These are phyloP conservation scores for Coniochaeta pulveracea DNA, from an alignment of 2,329 filamentous ascomycete species.

Conservation along the genomic window DNA sequence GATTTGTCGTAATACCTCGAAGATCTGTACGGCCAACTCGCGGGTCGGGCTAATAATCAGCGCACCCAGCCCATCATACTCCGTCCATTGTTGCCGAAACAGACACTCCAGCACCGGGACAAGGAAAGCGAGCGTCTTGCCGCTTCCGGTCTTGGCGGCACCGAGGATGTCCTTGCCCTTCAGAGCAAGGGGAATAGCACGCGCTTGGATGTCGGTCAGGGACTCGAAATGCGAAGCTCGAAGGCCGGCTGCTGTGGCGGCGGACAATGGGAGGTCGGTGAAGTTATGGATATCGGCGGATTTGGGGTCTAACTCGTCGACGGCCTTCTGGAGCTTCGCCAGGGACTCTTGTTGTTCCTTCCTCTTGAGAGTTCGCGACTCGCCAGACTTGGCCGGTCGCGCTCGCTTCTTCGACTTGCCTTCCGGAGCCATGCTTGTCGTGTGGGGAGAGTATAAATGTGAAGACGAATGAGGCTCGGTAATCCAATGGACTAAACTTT, in stretches of 20 bases:
- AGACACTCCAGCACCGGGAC: conserved; percentile 88
- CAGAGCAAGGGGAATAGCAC: conserved; percentile 78
- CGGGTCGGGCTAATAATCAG: conserved; percentile 89
- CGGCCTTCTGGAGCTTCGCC: conserved; percentile 13
- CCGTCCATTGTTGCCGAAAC: conserved; percentile 79
- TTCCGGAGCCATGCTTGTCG: background rate
- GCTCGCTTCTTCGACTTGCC: too few relatives aligned
- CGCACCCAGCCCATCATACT: conserved; percentile 82
- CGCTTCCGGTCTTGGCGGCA: conserved; percentile 89
- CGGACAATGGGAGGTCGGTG: conserved; percentile 74
- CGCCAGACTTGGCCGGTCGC: background rate
- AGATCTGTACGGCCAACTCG: conserved; percentile 93
- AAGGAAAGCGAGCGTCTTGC: conserved; percentile 90
- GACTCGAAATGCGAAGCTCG: conserved; percentile 80
- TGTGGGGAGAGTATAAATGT: background rate
- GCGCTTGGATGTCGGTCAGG: conserved; percentile 83
- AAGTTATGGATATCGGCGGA: conserved; percentile 55
- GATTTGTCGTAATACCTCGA: conserved; percentile 84
- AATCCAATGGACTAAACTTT: background rate
- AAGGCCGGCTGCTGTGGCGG: conserved; percentile 67
- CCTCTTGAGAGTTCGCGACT: conserved; percentile 15
- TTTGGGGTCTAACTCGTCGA: conserved; percentile 37
- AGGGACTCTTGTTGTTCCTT: conserved; percentile 15
- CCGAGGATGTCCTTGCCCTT: conserved; percentile 83
- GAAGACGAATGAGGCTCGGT: background rate